Evolutionary conservation across 2,329 filamentous ascomycete species (phyloP).

Genomic region (Bipolaris gigantea): DNA sequence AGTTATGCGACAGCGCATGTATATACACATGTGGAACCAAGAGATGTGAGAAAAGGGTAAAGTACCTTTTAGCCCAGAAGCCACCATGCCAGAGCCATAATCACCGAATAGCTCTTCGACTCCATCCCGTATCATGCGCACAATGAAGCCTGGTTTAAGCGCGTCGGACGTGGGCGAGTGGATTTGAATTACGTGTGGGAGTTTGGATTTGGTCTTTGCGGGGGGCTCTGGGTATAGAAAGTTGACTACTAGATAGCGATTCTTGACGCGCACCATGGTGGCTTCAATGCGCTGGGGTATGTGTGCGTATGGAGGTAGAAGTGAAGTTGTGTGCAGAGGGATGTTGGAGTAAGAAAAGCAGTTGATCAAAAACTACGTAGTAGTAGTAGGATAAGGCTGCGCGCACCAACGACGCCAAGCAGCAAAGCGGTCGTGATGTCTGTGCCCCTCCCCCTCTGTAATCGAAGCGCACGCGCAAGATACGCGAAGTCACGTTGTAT

Average conservation of each 20-base stretch:
- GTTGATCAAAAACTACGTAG: not conserved
- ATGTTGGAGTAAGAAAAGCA: not conserved
- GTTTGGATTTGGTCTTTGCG: conserved; percentile 42
- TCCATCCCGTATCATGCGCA: conserved; percentile 61
- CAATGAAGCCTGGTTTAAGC: conserved; percentile 66
- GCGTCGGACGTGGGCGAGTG: conserved; percentile 76
- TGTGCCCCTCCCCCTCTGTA: not conserved
- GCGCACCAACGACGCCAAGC: not conserved
- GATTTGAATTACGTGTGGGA: conserved; percentile 68
- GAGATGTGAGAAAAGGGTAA: not conserved
- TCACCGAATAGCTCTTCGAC: conserved; percentile 63
- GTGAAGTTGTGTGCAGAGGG: not conserved
- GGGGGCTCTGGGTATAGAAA: conserved; percentile 76
- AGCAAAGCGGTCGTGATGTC: not conserved
- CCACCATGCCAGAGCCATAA: conserved; percentile 77
- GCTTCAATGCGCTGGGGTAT: not conserved
- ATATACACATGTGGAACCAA: not conserved
- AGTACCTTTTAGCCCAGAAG: conserved; percentile 68
- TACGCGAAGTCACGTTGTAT: not conserved
- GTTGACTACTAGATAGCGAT: conserved; percentile 92
- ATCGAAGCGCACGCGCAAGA: conserved; percentile 1
- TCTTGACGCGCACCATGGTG: conserved; percentile 90
- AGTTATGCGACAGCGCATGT: not conserved
- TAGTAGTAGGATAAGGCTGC: too few relatives aligned
- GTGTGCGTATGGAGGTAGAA: not conserved